These are phyloP conservation scores for Phytophthora citrophthora DNA, from an alignment of 352 stramenopile genomes.

Conservation along the genomic window DNA sequence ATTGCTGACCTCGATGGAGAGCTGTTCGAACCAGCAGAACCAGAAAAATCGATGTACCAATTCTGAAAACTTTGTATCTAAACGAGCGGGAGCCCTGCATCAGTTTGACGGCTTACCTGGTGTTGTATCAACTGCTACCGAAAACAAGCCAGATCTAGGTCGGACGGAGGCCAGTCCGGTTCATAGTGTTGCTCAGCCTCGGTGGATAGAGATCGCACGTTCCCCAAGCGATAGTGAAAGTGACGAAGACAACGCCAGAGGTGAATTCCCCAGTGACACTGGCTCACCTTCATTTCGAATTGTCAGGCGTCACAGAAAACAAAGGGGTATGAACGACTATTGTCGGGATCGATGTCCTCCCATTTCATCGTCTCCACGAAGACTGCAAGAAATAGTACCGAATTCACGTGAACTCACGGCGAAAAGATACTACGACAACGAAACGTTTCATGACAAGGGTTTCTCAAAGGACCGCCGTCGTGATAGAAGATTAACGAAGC, in stretches of 20 bases:
- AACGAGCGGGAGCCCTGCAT: constrained; percentile 3
- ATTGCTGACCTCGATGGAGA: constrained; percentile 19
- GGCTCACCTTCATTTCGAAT: neutral
- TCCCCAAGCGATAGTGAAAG: neutral
- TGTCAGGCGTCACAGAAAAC: neutral
- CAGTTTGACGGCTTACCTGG: constrained; percentile 19
- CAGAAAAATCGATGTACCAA: neutral
- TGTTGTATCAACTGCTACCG: neutral
- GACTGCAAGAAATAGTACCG: neutral
- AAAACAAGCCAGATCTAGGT: neutral
- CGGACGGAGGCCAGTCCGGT: neutral
- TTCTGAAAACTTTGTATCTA: neutral
- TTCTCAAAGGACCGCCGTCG: neutral
- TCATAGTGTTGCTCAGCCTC: neutral
- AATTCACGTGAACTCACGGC: neutral
- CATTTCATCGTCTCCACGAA: neutral
- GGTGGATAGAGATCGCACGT: constrained; percentile 2
- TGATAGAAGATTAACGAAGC: neutral
- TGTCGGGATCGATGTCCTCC: neutral
- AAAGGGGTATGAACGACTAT: neutral
- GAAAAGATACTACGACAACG: neutral
- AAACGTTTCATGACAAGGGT: neutral
- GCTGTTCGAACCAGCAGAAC: constrained; percentile 3
- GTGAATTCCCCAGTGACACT: neutral
- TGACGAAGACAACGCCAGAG: neutral